Percentiles rank a stretch among this genome's conserved stretches.
Conservation (phyloP, 768 basidiomycete genomes). For the Rhizopogon vesiculosus region DNA sequence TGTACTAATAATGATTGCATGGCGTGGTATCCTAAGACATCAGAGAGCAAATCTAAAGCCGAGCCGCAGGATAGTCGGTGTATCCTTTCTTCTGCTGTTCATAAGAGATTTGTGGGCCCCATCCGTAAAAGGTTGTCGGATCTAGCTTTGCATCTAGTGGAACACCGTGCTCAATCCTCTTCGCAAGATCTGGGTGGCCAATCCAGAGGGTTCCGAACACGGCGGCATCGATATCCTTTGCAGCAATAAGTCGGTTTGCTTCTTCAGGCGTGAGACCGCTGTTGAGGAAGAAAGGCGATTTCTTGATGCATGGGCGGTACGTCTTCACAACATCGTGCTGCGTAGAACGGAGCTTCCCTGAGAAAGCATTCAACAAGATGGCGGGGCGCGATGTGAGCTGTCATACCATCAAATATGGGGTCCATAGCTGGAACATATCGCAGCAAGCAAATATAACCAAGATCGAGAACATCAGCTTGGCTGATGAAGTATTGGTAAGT, state of each 20-base stretch:
- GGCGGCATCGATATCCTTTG: constrained; percentile 16
- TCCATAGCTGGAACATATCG: constrained; percentile 14
- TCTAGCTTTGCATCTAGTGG: constrained; percentile 15
- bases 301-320: constrained; percentile 31
- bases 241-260: too few relatives aligned
- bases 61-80: constrained; percentile 24
- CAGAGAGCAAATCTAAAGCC: not conserved
- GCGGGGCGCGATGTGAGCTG: not conserved
- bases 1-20: not conserved
- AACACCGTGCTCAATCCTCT: constrained; percentile 13
- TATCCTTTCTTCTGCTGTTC: too few relatives aligned
- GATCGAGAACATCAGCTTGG: constrained; percentile 34
- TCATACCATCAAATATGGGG: constrained; percentile 19
- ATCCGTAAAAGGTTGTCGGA: constrained; percentile 18
- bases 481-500: constrained; percentile 37
- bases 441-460: constrained; percentile 22
- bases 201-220: constrained; percentile 19
- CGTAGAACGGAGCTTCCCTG: constrained; percentile 30
- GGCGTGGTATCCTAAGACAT: not conserved
- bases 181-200: constrained; percentile 37
- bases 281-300: constrained; percentile 35
- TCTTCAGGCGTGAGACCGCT: constrained; percentile 17
- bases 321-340: constrained; percentile 35
- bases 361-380: not conserved
- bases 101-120: constrained; percentile 3